Percentiles rank a stretch among this genome's conserved stretches.
Conservation (phyloP, 2,329 filamentous ascomycete genomes). For the Annulohypoxylon truncatum region DNA sequence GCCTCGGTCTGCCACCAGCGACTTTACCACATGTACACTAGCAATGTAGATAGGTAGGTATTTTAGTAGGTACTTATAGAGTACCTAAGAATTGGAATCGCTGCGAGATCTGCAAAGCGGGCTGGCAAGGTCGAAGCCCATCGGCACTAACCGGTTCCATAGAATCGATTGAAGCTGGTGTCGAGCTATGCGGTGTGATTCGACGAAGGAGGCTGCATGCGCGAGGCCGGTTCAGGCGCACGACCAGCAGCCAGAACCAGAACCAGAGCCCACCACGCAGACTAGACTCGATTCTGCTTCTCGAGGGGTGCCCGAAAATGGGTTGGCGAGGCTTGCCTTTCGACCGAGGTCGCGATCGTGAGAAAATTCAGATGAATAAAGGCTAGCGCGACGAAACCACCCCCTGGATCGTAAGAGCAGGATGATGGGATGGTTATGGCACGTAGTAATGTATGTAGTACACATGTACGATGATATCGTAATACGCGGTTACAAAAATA, state of each 20-base stretch:
- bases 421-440: background rate
- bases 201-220: slow-evolving; percentile 18
- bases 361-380: slow-evolving; percentile 2
- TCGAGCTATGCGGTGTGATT: slow-evolving; percentile 25
- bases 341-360: slow-evolving; percentile 3
- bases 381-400: background rate
- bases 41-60: background rate
- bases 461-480: slow-evolving; percentile 19
- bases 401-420: slow-evolving; percentile 1
- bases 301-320: background rate
- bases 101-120: slow-evolving; percentile 1
- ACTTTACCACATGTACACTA: background rate
- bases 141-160: slow-evolving; percentile 4
- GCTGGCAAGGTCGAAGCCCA: slow-evolving; percentile 1
- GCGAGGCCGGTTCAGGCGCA: background rate
- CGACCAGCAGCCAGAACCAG: too few species aligned
- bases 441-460: background rate
- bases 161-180: background rate
- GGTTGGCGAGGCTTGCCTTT: background rate
- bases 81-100: background rate
- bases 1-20: background rate
- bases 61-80: background rate
- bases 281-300: slow-evolving; percentile 2
- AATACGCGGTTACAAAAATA: slow-evolving; percentile 9
- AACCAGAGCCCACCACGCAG: background rate